Base-by-base conservation (phyloP, 2,329 filamentous ascomycete genomes). In the Colletotrichum lini region DNA sequence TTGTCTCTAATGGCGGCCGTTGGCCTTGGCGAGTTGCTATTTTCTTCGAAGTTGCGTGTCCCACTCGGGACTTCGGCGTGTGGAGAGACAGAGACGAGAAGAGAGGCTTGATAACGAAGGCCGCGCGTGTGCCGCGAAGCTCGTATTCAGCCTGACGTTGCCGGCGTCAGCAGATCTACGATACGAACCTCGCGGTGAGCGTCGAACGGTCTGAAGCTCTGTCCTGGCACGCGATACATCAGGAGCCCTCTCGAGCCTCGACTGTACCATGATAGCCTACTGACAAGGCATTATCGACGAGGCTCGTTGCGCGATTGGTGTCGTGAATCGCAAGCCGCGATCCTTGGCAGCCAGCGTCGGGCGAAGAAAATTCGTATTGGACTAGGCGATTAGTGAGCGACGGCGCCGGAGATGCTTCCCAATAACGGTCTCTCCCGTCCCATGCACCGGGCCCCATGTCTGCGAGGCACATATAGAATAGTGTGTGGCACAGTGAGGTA, bases 351-450 rank as follows among this genome's bases (percentile, higher is more conserved):
- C 56, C 12, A 16, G 23, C 30, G 56, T 30, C 30, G 57, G 42
- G 40, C 42, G 57, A 45, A n/a, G 18, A 42, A 40, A 38, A 4
- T 12, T 57, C 38, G 54, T 42, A 42, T 23, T 42, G 54, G 6
- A 23, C 21, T 13, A n/a, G 54, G 35, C n/a, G 35, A 57, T 42
- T 35, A 57, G 54, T 57, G 54, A 57, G 38, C 54, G 54, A 42
- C 38, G 15, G n/a, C n/a, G 13, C 23, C 35, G n/a, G 54, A 57
- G 13, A 56, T 42, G 35, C 13, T 15, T 42, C n/a, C n/a, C 54
- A 21, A 7, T 4, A 3, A 38, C 23, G 30, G 2, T n/a, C 35
- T 0, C 12, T 16, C 53, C 53, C 5, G n/a, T 12, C 18, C 38
- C 38, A 23, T 38, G 38, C n/a, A 26, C 21, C 35, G 53, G 35